These are phyloP conservation scores for Boletus coccyginus DNA, from an alignment of 768 basidiomycete species.

Conservation along the genomic window DNA sequence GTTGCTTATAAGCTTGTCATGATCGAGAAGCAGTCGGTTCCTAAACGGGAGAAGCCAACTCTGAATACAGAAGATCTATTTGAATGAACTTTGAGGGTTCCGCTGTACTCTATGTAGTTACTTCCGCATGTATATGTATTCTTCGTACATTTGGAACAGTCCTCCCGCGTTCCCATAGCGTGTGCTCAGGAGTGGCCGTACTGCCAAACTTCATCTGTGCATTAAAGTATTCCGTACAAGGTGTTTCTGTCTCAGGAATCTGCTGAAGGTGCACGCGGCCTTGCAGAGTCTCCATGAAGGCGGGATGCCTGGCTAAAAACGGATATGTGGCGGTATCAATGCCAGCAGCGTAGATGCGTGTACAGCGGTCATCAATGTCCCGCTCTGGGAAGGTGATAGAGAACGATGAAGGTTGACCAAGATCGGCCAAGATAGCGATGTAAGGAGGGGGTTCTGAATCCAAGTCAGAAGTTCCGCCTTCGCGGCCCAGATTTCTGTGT, in stretches of 20 bases:
- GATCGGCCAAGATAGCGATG: constrained; percentile 13
- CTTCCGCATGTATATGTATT: no score
- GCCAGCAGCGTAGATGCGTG: constrained; percentile 1
- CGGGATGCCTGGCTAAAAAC: constrained; percentile 2
- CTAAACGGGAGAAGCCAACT: no score
- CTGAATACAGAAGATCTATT: no score
- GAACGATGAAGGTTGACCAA: neutral
- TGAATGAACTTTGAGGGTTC: no score
- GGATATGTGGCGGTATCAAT: neutral
- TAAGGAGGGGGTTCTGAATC: neutral
- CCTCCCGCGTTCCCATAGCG: constrained; percentile 9
- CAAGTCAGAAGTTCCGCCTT: no score
- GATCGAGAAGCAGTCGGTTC: no score
- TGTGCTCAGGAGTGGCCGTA: neutral
- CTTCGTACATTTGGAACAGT: neutral
- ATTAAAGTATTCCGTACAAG: neutral
- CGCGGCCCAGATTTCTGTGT: neutral
- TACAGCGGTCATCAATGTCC: neutral
- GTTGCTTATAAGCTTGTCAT: no score
- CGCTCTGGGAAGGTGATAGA: constrained; percentile 1
- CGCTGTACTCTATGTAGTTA: no score
- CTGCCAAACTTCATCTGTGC: constrained; percentile 4
- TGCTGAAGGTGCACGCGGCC: neutral
- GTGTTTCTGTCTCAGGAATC: neutral
- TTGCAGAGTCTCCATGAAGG: neutral